phyloP scores from a whole-genome alignment of 2,329 filamentous ascomycete species.

The Gyromitra esculenta region DNA sequence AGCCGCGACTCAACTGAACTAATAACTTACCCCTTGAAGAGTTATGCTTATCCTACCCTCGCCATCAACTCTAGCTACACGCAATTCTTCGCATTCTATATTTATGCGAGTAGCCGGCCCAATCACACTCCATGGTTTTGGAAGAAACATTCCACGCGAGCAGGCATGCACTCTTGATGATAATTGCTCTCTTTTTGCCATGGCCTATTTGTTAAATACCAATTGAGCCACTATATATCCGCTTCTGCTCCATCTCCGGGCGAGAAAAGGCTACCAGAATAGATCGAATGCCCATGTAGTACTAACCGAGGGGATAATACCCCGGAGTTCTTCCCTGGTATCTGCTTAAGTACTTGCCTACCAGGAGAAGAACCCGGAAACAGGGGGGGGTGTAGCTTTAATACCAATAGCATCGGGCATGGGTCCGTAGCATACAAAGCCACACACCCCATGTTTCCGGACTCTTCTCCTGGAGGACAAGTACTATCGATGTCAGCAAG shows the following conservation, averaged over 20 bases:
- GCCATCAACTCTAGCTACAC: not conserved
- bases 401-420: too few species aligned
- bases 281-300: not conserved
- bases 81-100: not conserved
- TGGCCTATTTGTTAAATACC: not conserved
- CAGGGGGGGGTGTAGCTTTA: too few species aligned
- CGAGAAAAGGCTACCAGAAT: not conserved
- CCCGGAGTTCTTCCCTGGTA: slow-evolving; percentile 32
- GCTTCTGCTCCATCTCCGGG: slow-evolving; percentile 1
- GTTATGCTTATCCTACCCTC: not conserved
- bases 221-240: not conserved
- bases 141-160: not conserved
- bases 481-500: slow-evolving; percentile 2
- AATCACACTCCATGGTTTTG: not conserved
- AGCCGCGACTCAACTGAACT: slow-evolving; percentile 4
- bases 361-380: too few species aligned
- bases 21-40: not conserved
- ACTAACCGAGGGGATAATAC: slow-evolving; percentile 23
- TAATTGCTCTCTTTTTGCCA: not conserved
- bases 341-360: slow-evolving; percentile 12
- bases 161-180: not conserved
- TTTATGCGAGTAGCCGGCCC: slow-evolving; percentile 1
- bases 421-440: too few species aligned
- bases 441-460: too few species aligned
- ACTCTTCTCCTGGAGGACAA: too few species aligned